Percentiles rank a stretch among this genome's conserved stretches.
Evolutionary conservation across 1,284 basidiomycete species (phyloP).

Genomic region (Boletus semigastroideus): DNA sequence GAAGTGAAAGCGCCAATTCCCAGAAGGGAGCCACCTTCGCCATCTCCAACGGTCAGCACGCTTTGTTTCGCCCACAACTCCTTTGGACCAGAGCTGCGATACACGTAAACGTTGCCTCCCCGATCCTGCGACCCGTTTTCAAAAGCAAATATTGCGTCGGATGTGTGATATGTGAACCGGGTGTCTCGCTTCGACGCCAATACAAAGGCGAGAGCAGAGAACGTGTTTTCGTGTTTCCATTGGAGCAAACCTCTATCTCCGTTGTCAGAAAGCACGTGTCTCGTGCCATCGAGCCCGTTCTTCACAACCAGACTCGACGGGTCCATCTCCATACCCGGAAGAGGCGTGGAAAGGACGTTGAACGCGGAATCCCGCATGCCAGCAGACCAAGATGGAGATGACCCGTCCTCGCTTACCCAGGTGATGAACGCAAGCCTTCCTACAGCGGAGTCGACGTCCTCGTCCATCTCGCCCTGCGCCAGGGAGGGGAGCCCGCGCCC

Average conservation of each 20-base stretch:
- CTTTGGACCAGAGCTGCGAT: conserved; percentile 53
- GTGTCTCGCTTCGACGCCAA: conserved; percentile 91
- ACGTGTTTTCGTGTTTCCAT: conserved; percentile 82
- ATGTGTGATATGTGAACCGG: conserved; percentile 74
- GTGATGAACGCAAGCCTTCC: conserved; percentile 61
- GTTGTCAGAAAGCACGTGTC: conserved; percentile 52
- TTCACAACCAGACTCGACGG: conserved; percentile 66
- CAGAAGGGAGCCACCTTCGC: conserved; percentile 70
- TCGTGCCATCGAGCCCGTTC: conserved; percentile 79
- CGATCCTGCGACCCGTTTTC: conserved; percentile 67
- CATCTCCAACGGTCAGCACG: conserved; percentile 71
- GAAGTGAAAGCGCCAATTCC: conserved; percentile 63
- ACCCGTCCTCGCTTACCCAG: conserved; percentile 60
- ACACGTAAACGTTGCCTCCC: conserved; percentile 83
- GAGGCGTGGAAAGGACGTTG: conserved; percentile 58
- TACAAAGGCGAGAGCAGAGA: conserved; percentile 90
- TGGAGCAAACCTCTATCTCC: conserved; percentile 15
- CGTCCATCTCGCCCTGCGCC: conserved; percentile 80
- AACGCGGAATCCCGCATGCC: conserved; percentile 42
- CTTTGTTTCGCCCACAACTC: conserved; percentile 73
- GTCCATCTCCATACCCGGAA: conserved; percentile 47
- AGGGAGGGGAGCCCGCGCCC: conserved; percentile 72
- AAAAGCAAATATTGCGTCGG: conserved; percentile 69
- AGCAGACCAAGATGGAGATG: conserved; percentile 40
- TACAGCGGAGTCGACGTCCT: conserved; percentile 73